phyloP scores from a whole-genome alignment of 2,329 filamentous ascomycete genomes.

The Lasiodiplodia sp. region DNA sequence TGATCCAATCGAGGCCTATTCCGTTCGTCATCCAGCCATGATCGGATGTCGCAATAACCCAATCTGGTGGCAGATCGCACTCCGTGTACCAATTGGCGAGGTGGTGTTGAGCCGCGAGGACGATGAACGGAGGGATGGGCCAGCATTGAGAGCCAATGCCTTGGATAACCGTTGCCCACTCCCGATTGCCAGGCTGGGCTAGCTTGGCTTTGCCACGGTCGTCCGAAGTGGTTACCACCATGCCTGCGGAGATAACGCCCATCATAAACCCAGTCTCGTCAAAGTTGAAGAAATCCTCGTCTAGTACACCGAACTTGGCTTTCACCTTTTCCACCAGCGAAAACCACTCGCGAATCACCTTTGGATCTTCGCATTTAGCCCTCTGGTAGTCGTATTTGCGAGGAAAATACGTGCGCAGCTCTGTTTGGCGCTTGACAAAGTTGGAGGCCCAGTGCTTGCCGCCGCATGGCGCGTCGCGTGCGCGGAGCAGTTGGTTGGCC shows the following conservation, averaged over 20 bases:
- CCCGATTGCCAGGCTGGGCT: constrained; percentile 38
- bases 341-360: constrained; percentile 29
- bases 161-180: constrained; percentile 40
- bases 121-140: background rate
- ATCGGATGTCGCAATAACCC: background rate
- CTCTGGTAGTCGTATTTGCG: constrained; percentile 32
- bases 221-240: constrained; percentile 40
- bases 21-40: constrained; percentile 48
- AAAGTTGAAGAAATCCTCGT: constrained; percentile 36
- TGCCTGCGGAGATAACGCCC: constrained; percentile 37
- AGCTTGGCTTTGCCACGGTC: constrained; percentile 33
- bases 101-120: background rate
- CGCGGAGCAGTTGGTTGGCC: constrained; percentile 32
- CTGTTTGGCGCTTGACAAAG: constrained; percentile 33
- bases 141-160: constrained; percentile 29
- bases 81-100: constrained; percentile 26
- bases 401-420: constrained; percentile 31
- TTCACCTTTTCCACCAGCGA: constrained; percentile 8
- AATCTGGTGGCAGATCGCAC: constrained; percentile 15
- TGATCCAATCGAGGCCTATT: constrained; percentile 42
- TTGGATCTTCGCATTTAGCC: constrained; percentile 31
- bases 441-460: constrained; percentile 33
- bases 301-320: constrained; percentile 31
- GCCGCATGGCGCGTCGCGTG: constrained; percentile 27
- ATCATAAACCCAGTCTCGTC: constrained; percentile 45